phyloP scores from a whole-genome alignment of 139 green algal genomes.

The Astrephomene gubernaculifera region DNA sequence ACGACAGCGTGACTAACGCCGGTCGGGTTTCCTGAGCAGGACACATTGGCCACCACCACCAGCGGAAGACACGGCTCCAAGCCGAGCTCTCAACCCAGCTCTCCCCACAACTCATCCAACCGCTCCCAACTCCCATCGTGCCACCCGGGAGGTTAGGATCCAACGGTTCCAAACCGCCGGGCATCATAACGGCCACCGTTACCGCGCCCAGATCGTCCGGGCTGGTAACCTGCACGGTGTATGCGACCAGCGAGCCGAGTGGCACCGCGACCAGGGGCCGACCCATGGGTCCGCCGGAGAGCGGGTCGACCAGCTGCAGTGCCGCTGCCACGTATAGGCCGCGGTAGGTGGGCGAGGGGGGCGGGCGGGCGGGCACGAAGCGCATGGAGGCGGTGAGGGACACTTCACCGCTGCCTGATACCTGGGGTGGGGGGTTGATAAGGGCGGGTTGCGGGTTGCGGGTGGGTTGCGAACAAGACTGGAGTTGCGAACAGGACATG shows the following conservation, averaged over 20 bases:
- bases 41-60: slow-evolving; percentile 52
- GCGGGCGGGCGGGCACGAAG: slow-evolving; percentile 66
- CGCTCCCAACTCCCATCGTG: not conserved
- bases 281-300: slow-evolving; percentile 42
- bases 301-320: slow-evolving; percentile 51
- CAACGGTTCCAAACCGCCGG: slow-evolving; percentile 74
- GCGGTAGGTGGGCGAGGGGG: slow-evolving; percentile 70
- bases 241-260: slow-evolving; percentile 59
- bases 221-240: slow-evolving; percentile 70
- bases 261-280: slow-evolving; percentile 45
- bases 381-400: slow-evolving; percentile 56
- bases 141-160: slow-evolving; percentile 61
- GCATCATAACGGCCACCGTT: slow-evolving; percentile 63
- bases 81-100: not conserved
- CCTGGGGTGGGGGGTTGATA: slow-evolving; percentile 5
- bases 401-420: slow-evolving; percentile 48
- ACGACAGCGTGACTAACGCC: slow-evolving; percentile 58
- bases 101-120: not conserved
- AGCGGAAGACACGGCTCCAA: not conserved
- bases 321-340: slow-evolving; percentile 68
- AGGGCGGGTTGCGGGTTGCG: not conserved
- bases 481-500: not conserved
- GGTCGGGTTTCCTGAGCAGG: slow-evolving; percentile 50
- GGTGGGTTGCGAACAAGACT: no score
- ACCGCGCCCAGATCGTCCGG: slow-evolving; percentile 68